Evolutionary conservation across 257 asterid genomes (phyloP), one percentile per base, ranked within the genome.

Genomic region (Schizonepeta tenuifolia): DNA sequence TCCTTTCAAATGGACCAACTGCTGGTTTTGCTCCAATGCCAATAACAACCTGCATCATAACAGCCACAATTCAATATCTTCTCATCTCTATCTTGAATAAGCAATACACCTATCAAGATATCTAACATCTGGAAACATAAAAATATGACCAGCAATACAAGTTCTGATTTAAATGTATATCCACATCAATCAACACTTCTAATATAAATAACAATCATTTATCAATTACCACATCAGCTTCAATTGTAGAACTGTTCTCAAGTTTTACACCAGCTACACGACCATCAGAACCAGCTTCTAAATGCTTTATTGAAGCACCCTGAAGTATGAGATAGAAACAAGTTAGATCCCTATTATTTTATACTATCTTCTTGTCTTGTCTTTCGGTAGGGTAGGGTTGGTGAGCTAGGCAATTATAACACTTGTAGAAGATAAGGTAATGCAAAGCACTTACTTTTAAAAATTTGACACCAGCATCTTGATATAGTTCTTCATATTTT

Each of bases 21-120:
- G 89, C 95, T 62, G 98, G 97, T 72, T 86, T 93, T 17, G 96
- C 97, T 77, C 98, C 98, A 83, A 93, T 87, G 46, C 98, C 98
- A 71, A 93, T 58, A 9, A 93, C 92, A 31, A 93, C 96, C 98
- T 93, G 89, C 78, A 83, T 22, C 68, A 62, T 44, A 24, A 68
- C 59, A n/a, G 22, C 51, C 66, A 71, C 18, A 40, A 11, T 67
- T 71, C 62, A 31, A 65, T 74, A 71, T 63, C 54, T 17, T 50
- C 18, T 61, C 65, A 36, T 41, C 72, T 66, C 47, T 50, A 74
- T 53, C 51, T 71, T 63, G 31, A 35, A 68, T 17, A 67, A 63
- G 71, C 44, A 54, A 51, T 20, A 71, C 9, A 14, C 35, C 41
- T 10, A 55, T 44, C 17, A 49, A 33, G 36, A 50, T 28, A 67